Conservation (phyloP, 140 eudicot genomes). For the Ambrosia hybrid region DNA sequence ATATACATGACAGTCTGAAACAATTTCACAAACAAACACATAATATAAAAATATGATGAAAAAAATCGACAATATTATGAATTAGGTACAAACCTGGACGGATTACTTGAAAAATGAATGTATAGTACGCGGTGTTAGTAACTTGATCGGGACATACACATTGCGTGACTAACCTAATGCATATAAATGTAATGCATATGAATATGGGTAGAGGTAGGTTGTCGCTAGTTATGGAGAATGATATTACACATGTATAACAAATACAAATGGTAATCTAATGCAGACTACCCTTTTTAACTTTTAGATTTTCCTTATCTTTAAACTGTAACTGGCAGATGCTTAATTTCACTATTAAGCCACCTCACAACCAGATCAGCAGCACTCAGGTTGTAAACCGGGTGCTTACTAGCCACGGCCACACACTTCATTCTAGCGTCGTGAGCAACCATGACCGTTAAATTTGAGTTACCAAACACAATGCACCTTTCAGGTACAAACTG, state of each 20-base stretch:
- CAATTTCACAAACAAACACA: neutral
- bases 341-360: constrained; percentile 29
- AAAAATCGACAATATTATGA: neutral
- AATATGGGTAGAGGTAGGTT: too few species aligned
- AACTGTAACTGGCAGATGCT: constrained; percentile 40
- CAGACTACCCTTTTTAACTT: constrained; percentile 31
- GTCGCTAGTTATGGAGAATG: too few species aligned
- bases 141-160: too few species aligned
- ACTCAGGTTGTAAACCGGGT: constrained; percentile 85
- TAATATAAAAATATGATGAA: neutral
- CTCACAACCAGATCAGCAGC: constrained; percentile 94
- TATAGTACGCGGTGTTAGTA: too few species aligned
- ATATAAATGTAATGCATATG: too few species aligned
- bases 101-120: neutral
- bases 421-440: constrained; percentile 96
- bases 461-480: constrained; percentile 94
- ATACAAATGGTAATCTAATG: constrained; percentile 50
- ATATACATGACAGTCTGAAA: constrained; percentile 7
- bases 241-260: constrained; percentile 8
- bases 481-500: constrained; percentile 84
- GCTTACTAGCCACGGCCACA: constrained; percentile 97
- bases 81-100: constrained; percentile 22
- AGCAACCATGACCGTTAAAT: constrained; percentile 80
- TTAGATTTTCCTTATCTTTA: constrained; percentile 24
- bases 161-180: too few species aligned